phyloP scores from a whole-genome alignment of 441 rosid species.

The Gossypium armourianum region DNA sequence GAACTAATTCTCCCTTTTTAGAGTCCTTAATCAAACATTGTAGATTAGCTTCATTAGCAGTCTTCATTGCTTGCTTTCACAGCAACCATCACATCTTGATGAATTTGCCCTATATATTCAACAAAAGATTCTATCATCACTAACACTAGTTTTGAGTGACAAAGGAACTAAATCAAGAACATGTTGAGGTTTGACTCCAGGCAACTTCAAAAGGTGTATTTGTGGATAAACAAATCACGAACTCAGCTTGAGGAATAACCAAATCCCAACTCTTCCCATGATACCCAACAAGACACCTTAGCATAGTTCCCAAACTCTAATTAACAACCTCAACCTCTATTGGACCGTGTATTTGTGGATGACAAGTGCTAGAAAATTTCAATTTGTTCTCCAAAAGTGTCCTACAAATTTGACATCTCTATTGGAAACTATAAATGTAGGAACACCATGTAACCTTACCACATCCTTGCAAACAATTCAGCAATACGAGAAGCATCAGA shows the following conservation, averaged over 20 bases:
- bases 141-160: neutral
- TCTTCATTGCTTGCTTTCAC: neutral
- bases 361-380: neutral
- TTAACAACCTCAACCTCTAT: neutral
- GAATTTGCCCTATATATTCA: neutral
- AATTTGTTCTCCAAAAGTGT: neutral
- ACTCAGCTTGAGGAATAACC: neutral
- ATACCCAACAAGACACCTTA: neutral
- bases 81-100: neutral
- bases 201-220: neutral
- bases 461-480: neutral
- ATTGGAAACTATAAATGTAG: neutral
- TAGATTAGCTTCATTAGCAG: neutral
- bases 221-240: too few species aligned
- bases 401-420: neutral
- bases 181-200: neutral
- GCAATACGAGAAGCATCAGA: neutral
- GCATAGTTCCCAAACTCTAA: neutral
- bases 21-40: neutral
- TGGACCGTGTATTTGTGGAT: neutral
- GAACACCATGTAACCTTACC: neutral
- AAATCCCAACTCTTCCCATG: neutral
- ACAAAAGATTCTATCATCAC: neutral
- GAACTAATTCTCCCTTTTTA: neutral
- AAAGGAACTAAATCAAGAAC: neutral